phyloP scores from a whole-genome alignment of 2,329 filamentous ascomycete genomes.

The Fusarium sp. region DNA sequence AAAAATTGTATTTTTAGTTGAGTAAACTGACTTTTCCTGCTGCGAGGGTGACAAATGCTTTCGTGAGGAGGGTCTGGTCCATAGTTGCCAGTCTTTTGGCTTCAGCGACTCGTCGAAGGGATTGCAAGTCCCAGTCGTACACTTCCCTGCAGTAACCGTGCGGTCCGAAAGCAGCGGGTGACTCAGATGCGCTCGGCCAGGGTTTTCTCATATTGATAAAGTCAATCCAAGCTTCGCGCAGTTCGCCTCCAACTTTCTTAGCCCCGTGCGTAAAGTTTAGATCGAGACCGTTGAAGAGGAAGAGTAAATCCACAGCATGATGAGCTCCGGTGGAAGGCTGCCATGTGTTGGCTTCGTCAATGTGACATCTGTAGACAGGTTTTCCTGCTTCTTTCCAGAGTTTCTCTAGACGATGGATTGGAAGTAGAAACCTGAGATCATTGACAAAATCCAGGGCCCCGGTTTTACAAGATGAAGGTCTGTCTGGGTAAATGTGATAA shows the following conservation, averaged over 20 bases:
- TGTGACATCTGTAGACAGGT: conserved; percentile 54
- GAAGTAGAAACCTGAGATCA: conserved; percentile 49
- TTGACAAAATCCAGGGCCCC: conserved; percentile 55
- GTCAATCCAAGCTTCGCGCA: conserved; percentile 55
- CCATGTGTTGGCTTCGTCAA: conserved; percentile 61
- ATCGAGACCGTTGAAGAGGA: conserved; percentile 57
- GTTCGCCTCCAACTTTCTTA: conserved; percentile 1
- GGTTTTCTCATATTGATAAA: conserved; percentile 53
- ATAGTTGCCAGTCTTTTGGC: background rate
- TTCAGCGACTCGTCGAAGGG: conserved; percentile 27
- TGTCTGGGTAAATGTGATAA: conserved; percentile 55
- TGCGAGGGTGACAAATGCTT: conserved; percentile 18
- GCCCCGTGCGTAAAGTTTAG: conserved; percentile 51
- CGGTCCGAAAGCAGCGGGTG: conserved; percentile 51
- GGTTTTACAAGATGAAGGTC: conserved; percentile 53
- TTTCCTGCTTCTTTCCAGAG: conserved; percentile 35
- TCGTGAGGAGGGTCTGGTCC: conserved; percentile 47
- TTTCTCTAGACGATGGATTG: conserved; percentile 14
- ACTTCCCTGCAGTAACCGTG: conserved; percentile 50
- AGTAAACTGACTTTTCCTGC: conserved; percentile 56
- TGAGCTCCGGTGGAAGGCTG: conserved; percentile 58
- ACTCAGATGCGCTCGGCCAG: conserved; percentile 43
- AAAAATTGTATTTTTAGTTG: conserved; percentile 33
- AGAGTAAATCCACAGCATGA: conserved; percentile 59
- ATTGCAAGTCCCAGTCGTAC: conserved; percentile 39